Evolutionary conservation across 2,329 filamentous ascomycete genomes (phyloP), one percentile per base, ranked within the genome.

Genomic region (Fusarium sp.): DNA sequence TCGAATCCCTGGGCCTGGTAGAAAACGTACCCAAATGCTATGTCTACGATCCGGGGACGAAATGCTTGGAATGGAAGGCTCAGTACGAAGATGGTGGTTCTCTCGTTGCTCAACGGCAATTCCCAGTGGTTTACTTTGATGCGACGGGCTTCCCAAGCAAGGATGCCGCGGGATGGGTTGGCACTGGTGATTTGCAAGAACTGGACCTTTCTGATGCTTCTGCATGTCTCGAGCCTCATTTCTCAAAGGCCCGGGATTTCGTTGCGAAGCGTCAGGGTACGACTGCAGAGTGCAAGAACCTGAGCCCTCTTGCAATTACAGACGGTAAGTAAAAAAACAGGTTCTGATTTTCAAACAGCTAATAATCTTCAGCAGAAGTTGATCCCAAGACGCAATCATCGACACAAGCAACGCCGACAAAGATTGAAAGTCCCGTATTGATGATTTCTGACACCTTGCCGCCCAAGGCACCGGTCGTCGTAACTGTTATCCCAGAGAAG

Each of bases 21-120:
- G 50, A 63, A 10, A 35, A 58, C 11, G 33, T 71, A 0, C 69
- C 69, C 2, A 50, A 50, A 12, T 71, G 69, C 22, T 69, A 71
- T 12, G 30, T 33, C 4, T 43, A 59, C 17, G 52, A 65, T n/a
- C 25, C 30, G 3, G 15, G 20, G 5, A 54, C 33, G 14, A 33
- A 60, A 35, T 37, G 20, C 1, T 8, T 66, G 25, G 11, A 47
- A 27, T 66, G 57, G 64, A 30, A 40, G 14, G 12, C 59, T 2
- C 57, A 37, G 33, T 66, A 62, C 4, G 27, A 35, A 32, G 57
- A 66, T 17, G 58, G 37, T 8, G 45, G 58, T 5, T n/a, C 43
- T 20, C 45, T 52, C 6, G 57, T 56, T 9, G 35, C 14, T 12
- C 11, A 66, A n/a, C 43, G 64, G 8, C 15, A 45, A 38, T 66